These are phyloP conservation scores for Medicago truncatula DNA, from an alignment of 306 rosid species.

Conservation along the genomic window DNA sequence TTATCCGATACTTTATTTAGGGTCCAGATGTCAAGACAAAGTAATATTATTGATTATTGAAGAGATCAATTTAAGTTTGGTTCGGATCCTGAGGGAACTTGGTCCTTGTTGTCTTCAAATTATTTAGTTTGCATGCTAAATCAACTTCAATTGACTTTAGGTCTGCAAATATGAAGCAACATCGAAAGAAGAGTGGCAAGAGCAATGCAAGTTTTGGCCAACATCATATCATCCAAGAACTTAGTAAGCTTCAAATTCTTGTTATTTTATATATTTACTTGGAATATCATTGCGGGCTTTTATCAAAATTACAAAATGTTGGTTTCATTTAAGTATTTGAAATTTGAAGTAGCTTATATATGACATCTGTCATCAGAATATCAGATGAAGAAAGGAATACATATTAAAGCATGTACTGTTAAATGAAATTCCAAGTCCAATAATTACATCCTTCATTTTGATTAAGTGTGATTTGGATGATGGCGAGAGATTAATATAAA, in stretches of 20 bases:
- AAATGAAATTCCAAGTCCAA: constrained; percentile 19
- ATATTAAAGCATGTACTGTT: constrained; percentile 21
- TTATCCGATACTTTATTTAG: neutral
- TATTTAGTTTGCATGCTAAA: constrained; percentile 15
- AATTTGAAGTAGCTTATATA: constrained; percentile 4
- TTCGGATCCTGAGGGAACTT: constrained; percentile 8
- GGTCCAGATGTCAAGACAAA: constrained; percentile 13
- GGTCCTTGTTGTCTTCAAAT: constrained; percentile 12
- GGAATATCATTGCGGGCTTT: neutral
- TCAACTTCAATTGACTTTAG: constrained; percentile 48
- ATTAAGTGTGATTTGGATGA: constrained; percentile 2
- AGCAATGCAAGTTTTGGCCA: constrained; percentile 96
- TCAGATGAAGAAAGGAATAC: constrained; percentile 19
- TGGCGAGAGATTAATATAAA: neutral
- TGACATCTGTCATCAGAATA: constrained; percentile 16
- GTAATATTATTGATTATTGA: constrained; percentile 10
- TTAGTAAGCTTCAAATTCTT: constrained; percentile 57
- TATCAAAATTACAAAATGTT: constrained; percentile 23
- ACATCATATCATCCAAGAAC: constrained; percentile 96
- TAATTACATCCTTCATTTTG: constrained; percentile 10
- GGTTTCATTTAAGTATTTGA: constrained; percentile 9
- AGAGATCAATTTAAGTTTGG: constrained; percentile 16
- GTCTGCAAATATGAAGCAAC: constrained; percentile 79
- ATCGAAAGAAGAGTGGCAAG: constrained; percentile 97
- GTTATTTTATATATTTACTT: constrained; percentile 13